Percentiles rank a stretch among this genome's conserved stretches.
Conservation (phyloP, 192 early-diverging fungal species). For the Rhizophagus sp. region DNA sequence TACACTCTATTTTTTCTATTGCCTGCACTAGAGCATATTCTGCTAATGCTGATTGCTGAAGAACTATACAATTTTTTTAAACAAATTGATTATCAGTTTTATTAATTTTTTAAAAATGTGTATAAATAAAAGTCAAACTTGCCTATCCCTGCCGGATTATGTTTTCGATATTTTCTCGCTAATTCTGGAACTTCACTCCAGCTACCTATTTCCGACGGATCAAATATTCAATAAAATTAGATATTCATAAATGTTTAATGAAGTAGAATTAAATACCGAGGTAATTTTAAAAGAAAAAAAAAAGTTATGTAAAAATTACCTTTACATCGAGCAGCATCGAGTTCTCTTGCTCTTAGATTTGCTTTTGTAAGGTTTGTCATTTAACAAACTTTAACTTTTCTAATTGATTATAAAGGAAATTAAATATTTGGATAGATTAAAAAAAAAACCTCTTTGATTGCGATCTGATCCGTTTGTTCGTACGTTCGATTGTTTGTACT, state of each 20-base stretch:
- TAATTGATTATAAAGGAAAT: too few relatives aligned
- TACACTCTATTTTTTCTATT: conserved; percentile 1
- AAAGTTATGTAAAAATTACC: conserved; percentile 2
- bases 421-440: too few relatives aligned
- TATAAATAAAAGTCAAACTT: neutral
- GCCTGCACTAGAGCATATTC: conserved; percentile 37
- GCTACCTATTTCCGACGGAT: conserved; percentile 45
- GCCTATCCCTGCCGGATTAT: conserved; percentile 57
- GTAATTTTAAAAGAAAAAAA: too few relatives aligned
- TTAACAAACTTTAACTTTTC: too few relatives aligned
- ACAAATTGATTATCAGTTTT: neutral
- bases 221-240: conserved; percentile 30
- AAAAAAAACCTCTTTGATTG: too few relatives aligned
- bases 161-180: conserved; percentile 55
- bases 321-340: conserved; percentile 29
- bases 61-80: conserved; percentile 28
- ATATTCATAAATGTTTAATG: neutral
- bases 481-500: too few relatives aligned
- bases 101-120: neutral
- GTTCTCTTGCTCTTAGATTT: conserved; percentile 17
- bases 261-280: neutral
- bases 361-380: conserved; percentile 29
- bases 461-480: too few relatives aligned
- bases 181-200: conserved; percentile 51
- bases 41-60: conserved; percentile 43